phyloP scores from a whole-genome alignment of 2,329 filamentous ascomycete species.

The Aspergillus eucalypticola region DNA sequence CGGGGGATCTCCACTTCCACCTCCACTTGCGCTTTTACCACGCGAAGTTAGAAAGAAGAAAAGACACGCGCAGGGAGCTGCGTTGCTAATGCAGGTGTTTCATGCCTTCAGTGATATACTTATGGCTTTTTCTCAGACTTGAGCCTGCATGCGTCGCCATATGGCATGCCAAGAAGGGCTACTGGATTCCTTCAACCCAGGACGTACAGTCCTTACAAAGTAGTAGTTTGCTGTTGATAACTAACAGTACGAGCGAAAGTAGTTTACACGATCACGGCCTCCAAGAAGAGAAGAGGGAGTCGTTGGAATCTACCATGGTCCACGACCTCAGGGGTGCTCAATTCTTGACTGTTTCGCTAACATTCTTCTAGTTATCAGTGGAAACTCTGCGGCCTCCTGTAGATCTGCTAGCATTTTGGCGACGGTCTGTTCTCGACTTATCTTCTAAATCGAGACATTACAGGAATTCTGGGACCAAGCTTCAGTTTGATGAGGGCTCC shows the following conservation, averaged over 20 bases:
- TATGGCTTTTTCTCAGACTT: neutral
- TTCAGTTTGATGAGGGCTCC: neutral
- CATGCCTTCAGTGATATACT: neutral
- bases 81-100: neutral
- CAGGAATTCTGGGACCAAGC: neutral
- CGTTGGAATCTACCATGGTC: neutral
- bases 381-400: neutral
- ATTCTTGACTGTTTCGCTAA: neutral
- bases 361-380: conserved; percentile 1
- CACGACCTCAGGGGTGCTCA: neutral
- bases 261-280: neutral
- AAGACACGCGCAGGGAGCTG: neutral
- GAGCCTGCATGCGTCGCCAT: neutral
- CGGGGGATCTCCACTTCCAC: too few relatives aligned
- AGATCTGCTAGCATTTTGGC: neutral
- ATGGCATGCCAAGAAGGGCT: neutral
- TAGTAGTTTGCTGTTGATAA: neutral
- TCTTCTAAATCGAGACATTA: neutral
- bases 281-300: neutral
- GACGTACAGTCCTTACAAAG: too few relatives aligned
- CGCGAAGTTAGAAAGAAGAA: too few relatives aligned
- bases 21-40: too few relatives aligned
- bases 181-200: neutral
- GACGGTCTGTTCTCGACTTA: neutral
- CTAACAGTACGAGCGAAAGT: neutral